Base-by-base conservation (phyloP, 768 basidiomycete genomes). In the Leccinum barrowsii region DNA sequence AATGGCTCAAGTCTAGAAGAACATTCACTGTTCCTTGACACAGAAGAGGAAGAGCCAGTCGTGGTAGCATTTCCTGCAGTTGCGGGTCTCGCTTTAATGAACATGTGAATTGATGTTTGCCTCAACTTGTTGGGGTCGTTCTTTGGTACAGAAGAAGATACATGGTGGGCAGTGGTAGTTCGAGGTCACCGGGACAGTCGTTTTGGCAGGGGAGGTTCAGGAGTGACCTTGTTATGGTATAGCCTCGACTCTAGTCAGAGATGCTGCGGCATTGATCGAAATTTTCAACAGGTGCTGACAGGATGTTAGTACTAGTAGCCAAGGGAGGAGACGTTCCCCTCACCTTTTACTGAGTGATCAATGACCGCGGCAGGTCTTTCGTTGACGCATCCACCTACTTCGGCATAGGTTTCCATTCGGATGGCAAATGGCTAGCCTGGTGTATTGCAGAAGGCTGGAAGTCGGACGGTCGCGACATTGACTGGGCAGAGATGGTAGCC, bases 51-150 rank as follows among this genome's bases (percentile, higher is more conserved):
- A 15, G 54, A 12, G 12, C 7, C 48, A 3, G 12, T 17, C 5
- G 21, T 12, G 12, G 17, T 6, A 44, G 24, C 15, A 21, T 19
- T 22, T 1, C 30, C 28, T 2, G 7, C 26, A 0, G 19, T 10
- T 17, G 42, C 24, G 15, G 60, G 55, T 17, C 59, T 69, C 6
- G 24, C 34, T 42, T 63, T 71, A 2, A 67, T 30, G 11, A 74
- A 74, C 11, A 46, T 7, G 24, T 54, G 48, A 7, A 73, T 63
- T 5, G 74, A 73, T 2, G 63, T 24, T 32, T 32, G 30, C 30
- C 4, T 71, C 7, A 67, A 55, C 34, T 71, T 71, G 53, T 24
- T 55, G 19, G 56, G 2, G 28, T 67, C 56, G 7, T 56, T 34
- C n/a, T 56, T 50, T 15, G 56, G 58, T 19, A 55, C 26, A 13